Evolutionary conservation across 2,329 filamentous ascomycete genomes (phyloP), one percentile per base, ranked within the genome.

Genomic region (Thermoascus crustaceus): DNA sequence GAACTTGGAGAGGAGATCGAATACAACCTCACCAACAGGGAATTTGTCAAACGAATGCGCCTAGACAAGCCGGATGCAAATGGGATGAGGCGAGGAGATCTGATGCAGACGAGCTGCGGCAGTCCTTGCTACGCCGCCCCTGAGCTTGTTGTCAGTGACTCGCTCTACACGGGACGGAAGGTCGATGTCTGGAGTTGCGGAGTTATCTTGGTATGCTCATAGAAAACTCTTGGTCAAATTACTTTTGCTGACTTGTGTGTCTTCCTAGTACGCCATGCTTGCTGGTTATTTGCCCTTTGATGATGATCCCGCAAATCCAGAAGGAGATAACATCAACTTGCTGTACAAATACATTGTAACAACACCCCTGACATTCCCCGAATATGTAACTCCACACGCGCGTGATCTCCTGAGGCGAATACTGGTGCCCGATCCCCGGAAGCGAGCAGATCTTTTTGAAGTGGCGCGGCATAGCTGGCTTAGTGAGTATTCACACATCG

Each of bases 121-220:
- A 96, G 89, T 61, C 91, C 91, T 5, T 98, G 91, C 57, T 98
- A 98, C 61, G 91, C 91, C 32, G 91, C 91, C 9, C 91, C 91
- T 4, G 91, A 98, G 66, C 72, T 98, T 35, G 91, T 98, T 9
- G 91, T 98, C 42, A 96, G 87, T 58, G 91, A 98, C 62, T 94
- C 88, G 10, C 68, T 98, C 5, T 98, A 98, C 64, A 98, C 91
- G 2, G 91, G 91, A 30, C 80, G 89, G 34, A 98, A 98, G 63
- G 91, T 98, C 17, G 91, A 98, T 57, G 91, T 98, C 22, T 98
- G 91, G 91, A 96, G 91, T 62, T 98, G 91, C 58, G 91, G 91
- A 64, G 91, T 98, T 24, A 98, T 98, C 54, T 62, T 98, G 73
- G 89, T 95, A 39, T 25, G 30, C 16, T 33, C 23, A 2, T 14